These are phyloP conservation scores for Phanerodontia chrysosporium DNA, from an alignment of 768 basidiomycete species.

Conservation along the genomic window DNA sequence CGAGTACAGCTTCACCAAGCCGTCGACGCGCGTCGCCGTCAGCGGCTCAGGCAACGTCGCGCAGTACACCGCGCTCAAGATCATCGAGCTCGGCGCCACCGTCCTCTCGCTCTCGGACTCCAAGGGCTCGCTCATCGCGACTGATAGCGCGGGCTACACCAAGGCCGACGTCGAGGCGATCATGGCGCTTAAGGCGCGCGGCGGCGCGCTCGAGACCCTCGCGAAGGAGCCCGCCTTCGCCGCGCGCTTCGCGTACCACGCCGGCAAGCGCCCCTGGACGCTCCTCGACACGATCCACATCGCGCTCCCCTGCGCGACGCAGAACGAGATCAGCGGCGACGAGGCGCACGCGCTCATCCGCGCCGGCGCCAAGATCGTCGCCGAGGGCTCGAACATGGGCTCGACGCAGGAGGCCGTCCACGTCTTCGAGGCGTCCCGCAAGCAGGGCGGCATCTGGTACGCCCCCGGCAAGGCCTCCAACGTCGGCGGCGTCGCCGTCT, in stretches of 20 bases:
- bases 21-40: conserved; percentile 48
- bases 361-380: conserved; percentile 66
- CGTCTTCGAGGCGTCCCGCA: conserved; percentile 62
- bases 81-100: conserved; percentile 69
- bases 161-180: conserved; percentile 50
- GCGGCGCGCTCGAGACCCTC: conserved; percentile 38
- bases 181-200: conserved; percentile 51
- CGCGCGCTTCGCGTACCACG: conserved; percentile 44
- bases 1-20: conserved; percentile 46
- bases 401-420: conserved; percentile 70
- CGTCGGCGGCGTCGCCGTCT: conserved; percentile 75
- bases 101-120: conserved; percentile 75
- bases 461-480: conserved; percentile 69
- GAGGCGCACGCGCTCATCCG: conserved; percentile 68
- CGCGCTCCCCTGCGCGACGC: conserved; percentile 67
- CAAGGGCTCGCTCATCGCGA: conserved; percentile 59
- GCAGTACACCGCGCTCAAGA: conserved; percentile 71
- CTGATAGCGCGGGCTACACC: conserved; percentile 48
- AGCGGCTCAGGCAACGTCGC: conserved; percentile 74
- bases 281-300: conserved; percentile 59
- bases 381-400: conserved; percentile 79
- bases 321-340: conserved; percentile 65
- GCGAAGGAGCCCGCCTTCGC: conserved; percentile 25
- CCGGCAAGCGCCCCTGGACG: conserved; percentile 64
- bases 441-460: conserved; percentile 56